Conservation (phyloP, 331 rosid genomes). For the Rhamnella rubrinervis region DNA sequence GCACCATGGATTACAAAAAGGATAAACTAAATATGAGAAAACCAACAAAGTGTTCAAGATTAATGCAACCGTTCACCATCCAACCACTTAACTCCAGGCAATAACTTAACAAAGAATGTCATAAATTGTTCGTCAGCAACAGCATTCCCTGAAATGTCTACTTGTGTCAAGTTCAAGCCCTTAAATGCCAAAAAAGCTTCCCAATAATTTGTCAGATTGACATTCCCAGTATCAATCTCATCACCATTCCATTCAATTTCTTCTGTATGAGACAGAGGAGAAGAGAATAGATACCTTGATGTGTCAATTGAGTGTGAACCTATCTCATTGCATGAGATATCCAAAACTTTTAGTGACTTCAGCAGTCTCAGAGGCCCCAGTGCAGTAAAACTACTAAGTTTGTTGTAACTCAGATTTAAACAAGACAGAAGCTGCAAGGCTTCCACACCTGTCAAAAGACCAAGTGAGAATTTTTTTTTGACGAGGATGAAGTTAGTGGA, state of each 20-base stretch:
- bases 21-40: too few species aligned
- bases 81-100: constrained; percentile 65
- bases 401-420: constrained; percentile 76
- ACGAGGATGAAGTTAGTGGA: not conserved
- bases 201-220: constrained; percentile 45
- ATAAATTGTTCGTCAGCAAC: constrained; percentile 55
- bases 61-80: constrained; percentile 59
- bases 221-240: constrained; percentile 28
- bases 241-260: constrained; percentile 47
- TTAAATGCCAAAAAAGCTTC: constrained; percentile 67
- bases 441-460: constrained; percentile 72
- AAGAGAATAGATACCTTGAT: constrained; percentile 62
- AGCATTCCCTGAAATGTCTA: constrained; percentile 55
- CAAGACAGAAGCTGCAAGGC: constrained; percentile 80
- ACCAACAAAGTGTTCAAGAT: not conserved
- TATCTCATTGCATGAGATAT: constrained; percentile 69
- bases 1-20: too few species aligned
- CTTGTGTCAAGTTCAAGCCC: constrained; percentile 56
- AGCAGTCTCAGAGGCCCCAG: constrained; percentile 63
- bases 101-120: constrained; percentile 52
- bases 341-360: constrained; percentile 59
- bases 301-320: constrained; percentile 72
- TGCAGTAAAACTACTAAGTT: constrained; percentile 63
- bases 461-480: constrained; percentile 15
- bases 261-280: constrained; percentile 72